Evolutionary conservation across 495 filamentous ascomycete genomes (phyloP), one percentile per base, ranked within the genome.

Genomic region (Saxispiralis lemnorum): DNA sequence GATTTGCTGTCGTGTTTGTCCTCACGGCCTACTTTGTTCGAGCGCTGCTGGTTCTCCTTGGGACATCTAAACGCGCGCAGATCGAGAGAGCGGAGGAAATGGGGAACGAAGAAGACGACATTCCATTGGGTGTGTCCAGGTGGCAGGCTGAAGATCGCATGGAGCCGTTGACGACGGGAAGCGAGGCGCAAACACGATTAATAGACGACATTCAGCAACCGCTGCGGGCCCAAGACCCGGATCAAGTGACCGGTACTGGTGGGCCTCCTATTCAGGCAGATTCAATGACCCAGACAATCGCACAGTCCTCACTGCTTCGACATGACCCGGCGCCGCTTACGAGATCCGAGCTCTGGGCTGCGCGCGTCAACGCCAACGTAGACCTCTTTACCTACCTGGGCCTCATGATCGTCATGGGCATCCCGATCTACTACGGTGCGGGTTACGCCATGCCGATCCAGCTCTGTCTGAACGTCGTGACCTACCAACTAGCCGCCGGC

Each of bases 381-480:
- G 24, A 28, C 24, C 24, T 28, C 24, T 28, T 28, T 9, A 28
- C 24, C 9, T 28, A 28, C 24, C 31, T 33, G 30, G 1, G 54
- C 14, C 31, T 70, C 15, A 67, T 72, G 53, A 30, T 68, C 39
- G 56, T 68, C 35, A 52, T 67, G 12, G 69, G 69, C 3, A 43
- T 73, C 0, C 68, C 68, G 7, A 48, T 69, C 14, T 68, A 68
- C 56, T 72, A 70, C 47, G 51, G 52, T 38, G 59, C 52, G 12
- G 59, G 57, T 11, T 75, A 73, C 51, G 61, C 70, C 12, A 71
- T 72, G 65, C 70, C 70, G 2, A 54, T 64, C 13, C 70, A 75
- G 35, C 55, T 70, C 14, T 53, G 57, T 34, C 46, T 72, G 43
- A 72, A 63, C 46, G 48, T 68, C 15, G 58, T 75, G 1, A 43